A percentile compares a stretch with the other conserved stretches of the same genome.
Evolutionary conservation across 108 stramenopile species (phyloP).

Genomic region (Aurantiochytrium sp.): DNA sequence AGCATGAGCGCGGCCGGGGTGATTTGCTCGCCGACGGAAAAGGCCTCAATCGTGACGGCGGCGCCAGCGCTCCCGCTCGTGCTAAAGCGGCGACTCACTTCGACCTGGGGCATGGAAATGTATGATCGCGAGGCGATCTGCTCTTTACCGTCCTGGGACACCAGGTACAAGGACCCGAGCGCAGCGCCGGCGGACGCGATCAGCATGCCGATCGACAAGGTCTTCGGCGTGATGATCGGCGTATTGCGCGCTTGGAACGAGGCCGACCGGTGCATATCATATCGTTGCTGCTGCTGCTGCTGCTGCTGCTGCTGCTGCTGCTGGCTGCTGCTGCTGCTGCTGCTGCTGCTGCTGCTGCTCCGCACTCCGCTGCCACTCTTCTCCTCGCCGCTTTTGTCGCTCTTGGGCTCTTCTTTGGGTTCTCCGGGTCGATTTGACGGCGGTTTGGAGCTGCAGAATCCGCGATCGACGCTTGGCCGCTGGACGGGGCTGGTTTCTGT

Average conservation of each 20-base stretch:
- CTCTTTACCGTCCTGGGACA: slow-evolving; percentile 1
- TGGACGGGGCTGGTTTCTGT: too few species aligned
- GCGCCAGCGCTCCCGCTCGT: slow-evolving; percentile 24
- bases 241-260: background rate
- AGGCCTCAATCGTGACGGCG: slow-evolving; percentile 19
- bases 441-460: too few species aligned
- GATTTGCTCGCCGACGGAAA: slow-evolving; percentile 11
- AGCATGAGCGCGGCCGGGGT: slow-evolving; percentile 12
- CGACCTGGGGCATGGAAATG: background rate
- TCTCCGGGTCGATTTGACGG: too few species aligned
- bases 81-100: background rate
- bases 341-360: too few species aligned
- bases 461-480: too few species aligned
- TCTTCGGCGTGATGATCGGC: background rate
- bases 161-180: slow-evolving; percentile 13
- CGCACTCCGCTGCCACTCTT: too few species aligned
- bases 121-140: background rate
- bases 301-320: too few species aligned
- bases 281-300: too few species aligned
- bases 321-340: too few species aligned
- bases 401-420: too few species aligned
- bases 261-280: too few species aligned
- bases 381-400: too few species aligned
- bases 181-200: background rate
- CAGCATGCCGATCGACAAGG: background rate